phyloP scores from a whole-genome alignment of 345 rosid genomes.

The Citrus sp. region DNA sequence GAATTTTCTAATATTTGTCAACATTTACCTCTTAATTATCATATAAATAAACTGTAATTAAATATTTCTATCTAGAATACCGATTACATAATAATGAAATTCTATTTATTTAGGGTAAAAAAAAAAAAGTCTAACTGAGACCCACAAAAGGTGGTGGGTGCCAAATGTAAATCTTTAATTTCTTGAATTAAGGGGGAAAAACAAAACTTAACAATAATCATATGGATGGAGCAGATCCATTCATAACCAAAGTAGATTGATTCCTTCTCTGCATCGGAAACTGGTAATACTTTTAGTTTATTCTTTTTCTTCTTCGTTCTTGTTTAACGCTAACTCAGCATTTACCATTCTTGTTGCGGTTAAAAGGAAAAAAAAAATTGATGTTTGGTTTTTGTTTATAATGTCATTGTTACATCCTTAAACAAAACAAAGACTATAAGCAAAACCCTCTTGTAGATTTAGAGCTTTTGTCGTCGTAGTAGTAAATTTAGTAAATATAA shows the following conservation, averaged over 20 bases:
- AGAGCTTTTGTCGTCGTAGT: neutral
- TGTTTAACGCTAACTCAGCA: neutral
- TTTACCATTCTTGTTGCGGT: neutral
- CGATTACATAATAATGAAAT: no score
- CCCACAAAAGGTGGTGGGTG: conserved; percentile 14
- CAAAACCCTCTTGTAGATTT: neutral
- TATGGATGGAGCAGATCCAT: neutral
- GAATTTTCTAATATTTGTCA: no score
- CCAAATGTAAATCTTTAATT: neutral
- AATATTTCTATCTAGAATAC: no score
- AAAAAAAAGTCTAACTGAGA: neutral
- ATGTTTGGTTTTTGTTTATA: neutral
- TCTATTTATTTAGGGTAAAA: no score
- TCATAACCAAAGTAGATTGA: neutral
- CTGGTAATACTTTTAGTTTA: neutral
- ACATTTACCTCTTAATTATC: no score
- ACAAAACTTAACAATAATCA: neutral
- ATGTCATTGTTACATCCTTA: neutral
- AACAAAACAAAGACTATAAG: neutral
- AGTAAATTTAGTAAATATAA: neutral
- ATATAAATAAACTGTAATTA: no score
- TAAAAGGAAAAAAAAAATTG: neutral
- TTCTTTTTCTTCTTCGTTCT: neutral
- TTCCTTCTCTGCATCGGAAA: neutral
- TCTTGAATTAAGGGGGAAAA: neutral